Evolutionary conservation across 192 early-diverging fungal genomes (phyloP).

Genomic region (Coemansia sp.): DNA sequence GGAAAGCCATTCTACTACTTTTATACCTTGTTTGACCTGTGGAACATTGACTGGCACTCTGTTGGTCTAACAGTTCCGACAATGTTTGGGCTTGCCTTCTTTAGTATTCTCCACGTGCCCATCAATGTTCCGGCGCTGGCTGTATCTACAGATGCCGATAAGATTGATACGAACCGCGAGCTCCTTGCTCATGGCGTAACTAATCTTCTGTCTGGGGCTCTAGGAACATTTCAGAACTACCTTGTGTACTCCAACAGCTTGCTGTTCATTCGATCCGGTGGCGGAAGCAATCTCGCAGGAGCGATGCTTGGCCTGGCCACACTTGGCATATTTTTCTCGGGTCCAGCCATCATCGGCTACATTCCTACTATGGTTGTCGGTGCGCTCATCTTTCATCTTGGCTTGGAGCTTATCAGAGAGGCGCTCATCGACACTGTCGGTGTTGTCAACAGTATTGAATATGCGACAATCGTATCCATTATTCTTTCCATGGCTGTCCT

Average conservation of each 20-base stretch:
- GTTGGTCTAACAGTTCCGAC: slow-evolving; percentile 77
- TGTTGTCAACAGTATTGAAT: slow-evolving; percentile 85
- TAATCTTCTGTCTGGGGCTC: slow-evolving; percentile 79
- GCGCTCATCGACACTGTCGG: slow-evolving; percentile 85
- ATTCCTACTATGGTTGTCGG: slow-evolving; percentile 96
- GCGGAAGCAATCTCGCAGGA: slow-evolving; percentile 82
- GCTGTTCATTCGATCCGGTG: slow-evolving; percentile 92
- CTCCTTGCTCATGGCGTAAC: slow-evolving; percentile 90
- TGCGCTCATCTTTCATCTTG: slow-evolving; percentile 94
- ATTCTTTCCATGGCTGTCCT: slow-evolving; percentile 83
- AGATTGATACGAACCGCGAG: slow-evolving; percentile 91
- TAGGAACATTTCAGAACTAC: slow-evolving; percentile 85
- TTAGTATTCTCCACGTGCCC: slow-evolving; percentile 95
- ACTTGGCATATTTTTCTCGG: slow-evolving; percentile 73
- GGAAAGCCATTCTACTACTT: slow-evolving; percentile 85
- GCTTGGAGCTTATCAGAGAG: slow-evolving; percentile 91
- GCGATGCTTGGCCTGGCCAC: slow-evolving; percentile 79
- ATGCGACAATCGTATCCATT: slow-evolving; percentile 84
- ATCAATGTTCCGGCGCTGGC: slow-evolving; percentile 95
- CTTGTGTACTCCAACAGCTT: slow-evolving; percentile 91
- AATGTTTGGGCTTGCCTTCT: slow-evolving; percentile 91
- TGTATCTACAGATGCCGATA: slow-evolving; percentile 84
- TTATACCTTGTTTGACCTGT: slow-evolving; percentile 70
- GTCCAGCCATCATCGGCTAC: slow-evolving; percentile 84
- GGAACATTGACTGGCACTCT: slow-evolving; percentile 66